phyloP scores from a whole-genome alignment of 805 yeast species.

The Saturnispora hagleri region DNA sequence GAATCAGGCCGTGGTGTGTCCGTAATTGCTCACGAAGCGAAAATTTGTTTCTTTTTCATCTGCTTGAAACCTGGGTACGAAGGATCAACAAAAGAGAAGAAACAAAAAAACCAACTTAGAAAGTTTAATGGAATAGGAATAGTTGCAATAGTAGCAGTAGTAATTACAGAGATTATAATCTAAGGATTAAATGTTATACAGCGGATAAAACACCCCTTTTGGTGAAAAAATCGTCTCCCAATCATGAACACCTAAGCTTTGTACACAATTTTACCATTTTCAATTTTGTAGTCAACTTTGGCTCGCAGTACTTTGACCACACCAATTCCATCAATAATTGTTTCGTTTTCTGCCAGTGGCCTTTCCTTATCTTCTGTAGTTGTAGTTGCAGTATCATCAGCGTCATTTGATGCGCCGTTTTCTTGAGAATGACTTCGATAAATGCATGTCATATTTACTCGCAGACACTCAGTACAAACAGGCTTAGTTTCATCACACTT shows the following conservation, averaged over 20 bases:
- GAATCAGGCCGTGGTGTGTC: neutral
- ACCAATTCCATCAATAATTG: slow-evolving; percentile 7
- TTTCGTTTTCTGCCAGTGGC: slow-evolving; percentile 5
- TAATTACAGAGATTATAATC: neutral
- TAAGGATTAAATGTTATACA: neutral
- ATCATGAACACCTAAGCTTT: neutral
- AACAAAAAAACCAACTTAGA: neutral
- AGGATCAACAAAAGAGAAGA: too few relatives aligned
- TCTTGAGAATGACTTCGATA: neutral
- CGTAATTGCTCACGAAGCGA: neutral
- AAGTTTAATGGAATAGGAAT: too few relatives aligned
- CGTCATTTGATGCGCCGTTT: neutral
- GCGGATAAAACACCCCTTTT: neutral
- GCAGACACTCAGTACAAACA: slow-evolving; percentile 28
- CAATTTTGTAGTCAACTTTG: slow-evolving; percentile 12
- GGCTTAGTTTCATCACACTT: slow-evolving; percentile 50
- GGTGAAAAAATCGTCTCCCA: neutral
- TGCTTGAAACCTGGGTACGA: too few relatives aligned
- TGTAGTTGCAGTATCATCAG: neutral
- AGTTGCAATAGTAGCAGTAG: neutral
- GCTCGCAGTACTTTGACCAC: slow-evolving; percentile 12
- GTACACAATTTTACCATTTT: slow-evolving; percentile 9
- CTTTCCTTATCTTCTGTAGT: neutral
- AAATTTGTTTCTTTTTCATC: neutral
- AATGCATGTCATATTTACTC: slow-evolving; percentile 7